These are phyloP conservation scores for Apiospora marii DNA, from an alignment of 2,329 filamentous ascomycete species.

Conservation along the genomic window DNA sequence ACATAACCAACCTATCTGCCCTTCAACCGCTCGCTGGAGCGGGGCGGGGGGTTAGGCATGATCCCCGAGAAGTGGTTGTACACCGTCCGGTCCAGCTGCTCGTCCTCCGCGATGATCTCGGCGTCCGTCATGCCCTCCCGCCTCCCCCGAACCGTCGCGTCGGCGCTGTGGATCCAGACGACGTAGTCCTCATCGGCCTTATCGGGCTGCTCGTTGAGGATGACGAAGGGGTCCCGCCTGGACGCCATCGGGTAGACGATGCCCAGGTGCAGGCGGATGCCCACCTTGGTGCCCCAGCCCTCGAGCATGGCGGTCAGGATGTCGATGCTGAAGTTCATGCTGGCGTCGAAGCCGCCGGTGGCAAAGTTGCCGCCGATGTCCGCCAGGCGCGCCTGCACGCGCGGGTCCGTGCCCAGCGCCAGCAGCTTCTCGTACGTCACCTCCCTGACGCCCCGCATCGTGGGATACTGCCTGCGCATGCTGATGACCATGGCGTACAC, in stretches of 20 bases:
- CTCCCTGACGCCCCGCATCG: neutral
- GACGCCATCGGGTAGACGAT: neutral
- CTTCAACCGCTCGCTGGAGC: neutral
- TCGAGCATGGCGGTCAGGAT: slow-evolving; percentile 24
- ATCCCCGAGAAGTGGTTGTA: slow-evolving; percentile 25
- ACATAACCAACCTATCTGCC: neutral
- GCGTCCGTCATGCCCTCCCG: neutral
- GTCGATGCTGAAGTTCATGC: slow-evolving; percentile 25
- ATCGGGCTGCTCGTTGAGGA: neutral
- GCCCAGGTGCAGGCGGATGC: slow-evolving; percentile 16
- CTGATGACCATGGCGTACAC: slow-evolving; percentile 26
- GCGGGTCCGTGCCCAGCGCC: neutral
- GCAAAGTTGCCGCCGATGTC: slow-evolving; percentile 14
- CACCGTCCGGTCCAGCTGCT: neutral
- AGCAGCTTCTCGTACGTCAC: slow-evolving; percentile 17
- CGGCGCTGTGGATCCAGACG: slow-evolving; percentile 25
- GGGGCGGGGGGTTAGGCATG: neutral
- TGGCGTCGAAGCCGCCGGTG: neutral
- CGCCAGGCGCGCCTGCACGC: neutral
- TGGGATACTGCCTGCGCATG: slow-evolving; percentile 23
- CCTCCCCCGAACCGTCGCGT: neutral
- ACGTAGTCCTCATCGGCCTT: neutral
- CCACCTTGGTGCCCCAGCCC: neutral
- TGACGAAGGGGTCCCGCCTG: neutral
- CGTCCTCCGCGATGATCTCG: neutral